Evolutionary conservation across 2,329 filamentous ascomycete genomes (phyloP).

Genomic region (Diaporthe sp.): DNA sequence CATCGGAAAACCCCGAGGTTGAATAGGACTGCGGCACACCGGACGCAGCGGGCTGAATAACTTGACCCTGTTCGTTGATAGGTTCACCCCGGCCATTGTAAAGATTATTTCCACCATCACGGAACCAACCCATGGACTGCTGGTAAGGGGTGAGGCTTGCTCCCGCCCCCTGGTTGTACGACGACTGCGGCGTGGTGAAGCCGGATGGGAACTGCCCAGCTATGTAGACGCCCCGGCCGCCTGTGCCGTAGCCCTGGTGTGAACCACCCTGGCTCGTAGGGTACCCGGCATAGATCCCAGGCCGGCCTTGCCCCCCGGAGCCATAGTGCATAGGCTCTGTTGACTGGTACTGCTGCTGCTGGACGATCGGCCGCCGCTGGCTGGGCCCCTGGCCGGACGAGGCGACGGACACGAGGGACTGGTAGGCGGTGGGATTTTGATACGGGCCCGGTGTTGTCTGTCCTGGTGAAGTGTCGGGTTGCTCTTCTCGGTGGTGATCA

Average conservation of each 20-base stretch:
- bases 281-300: neutral
- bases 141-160: neutral
- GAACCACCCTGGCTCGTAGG: neutral
- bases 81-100: neutral
- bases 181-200: constrained; percentile 1
- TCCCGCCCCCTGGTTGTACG: neutral
- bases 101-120: neutral
- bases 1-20: neutral
- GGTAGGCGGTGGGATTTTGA: neutral
- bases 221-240: neutral
- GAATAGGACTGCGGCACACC: neutral
- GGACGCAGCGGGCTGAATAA: neutral
- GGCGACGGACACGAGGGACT: neutral
- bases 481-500: neutral
- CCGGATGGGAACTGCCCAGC: neutral
- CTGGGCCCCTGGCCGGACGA: neutral
- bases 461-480: neutral
- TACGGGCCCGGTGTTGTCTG: neutral
- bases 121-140: neutral
- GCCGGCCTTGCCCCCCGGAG: too few species aligned
- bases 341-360: neutral
- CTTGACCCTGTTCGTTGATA: neutral
- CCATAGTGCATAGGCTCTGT: neutral
- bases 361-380: neutral
- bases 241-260: neutral